Conservation (phyloP, 2,329 filamentous ascomycete genomes). For the Paraphoma chrysanthemicola region DNA sequence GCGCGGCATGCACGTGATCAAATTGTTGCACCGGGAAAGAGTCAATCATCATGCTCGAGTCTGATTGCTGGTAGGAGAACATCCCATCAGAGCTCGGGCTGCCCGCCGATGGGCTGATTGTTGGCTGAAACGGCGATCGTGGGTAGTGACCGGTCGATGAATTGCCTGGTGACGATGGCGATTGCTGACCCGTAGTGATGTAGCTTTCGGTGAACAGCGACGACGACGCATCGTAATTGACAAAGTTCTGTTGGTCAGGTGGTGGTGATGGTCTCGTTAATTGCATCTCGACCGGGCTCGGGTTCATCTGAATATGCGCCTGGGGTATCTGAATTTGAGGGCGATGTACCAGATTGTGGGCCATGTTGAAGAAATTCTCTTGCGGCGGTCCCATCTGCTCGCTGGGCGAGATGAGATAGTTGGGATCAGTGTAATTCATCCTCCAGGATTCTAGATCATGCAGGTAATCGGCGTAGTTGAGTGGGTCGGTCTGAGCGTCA, state of each 20-base stretch:
- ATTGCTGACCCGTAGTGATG: slow-evolving; percentile 20
- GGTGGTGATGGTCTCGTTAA: slow-evolving; percentile 32
- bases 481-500: slow-evolving; percentile 37
- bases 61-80: slow-evolving; percentile 35
- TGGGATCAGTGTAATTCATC: slow-evolving; percentile 34
- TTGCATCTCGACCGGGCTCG: slow-evolving; percentile 30
- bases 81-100: slow-evolving; percentile 42
- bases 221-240: slow-evolving; percentile 37
- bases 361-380: slow-evolving; percentile 27
- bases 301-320: slow-evolving; percentile 13
- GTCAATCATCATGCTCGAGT: slow-evolving; percentile 30
- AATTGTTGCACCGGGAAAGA: slow-evolving; percentile 17
- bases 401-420: slow-evolving; percentile 35
- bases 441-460: slow-evolving; percentile 34
- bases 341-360: slow-evolving; percentile 19
- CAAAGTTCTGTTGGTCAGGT: slow-evolving; percentile 30
- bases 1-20: slow-evolving; percentile 6
- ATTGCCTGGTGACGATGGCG: slow-evolving; percentile 28
- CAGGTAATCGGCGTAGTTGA: slow-evolving; percentile 26
- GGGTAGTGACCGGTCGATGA: slow-evolving; percentile 28
- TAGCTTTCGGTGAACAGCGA: slow-evolving; percentile 34
- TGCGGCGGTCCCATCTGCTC: slow-evolving; percentile 31
- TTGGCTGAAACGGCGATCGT: slow-evolving; percentile 26
- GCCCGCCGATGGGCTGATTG: slow-evolving; percentile 34
- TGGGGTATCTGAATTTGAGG: slow-evolving; percentile 19